Evolutionary conservation across 2,329 filamentous ascomycete species (phyloP).

Genomic region (Ceratocystis variospora): DNA sequence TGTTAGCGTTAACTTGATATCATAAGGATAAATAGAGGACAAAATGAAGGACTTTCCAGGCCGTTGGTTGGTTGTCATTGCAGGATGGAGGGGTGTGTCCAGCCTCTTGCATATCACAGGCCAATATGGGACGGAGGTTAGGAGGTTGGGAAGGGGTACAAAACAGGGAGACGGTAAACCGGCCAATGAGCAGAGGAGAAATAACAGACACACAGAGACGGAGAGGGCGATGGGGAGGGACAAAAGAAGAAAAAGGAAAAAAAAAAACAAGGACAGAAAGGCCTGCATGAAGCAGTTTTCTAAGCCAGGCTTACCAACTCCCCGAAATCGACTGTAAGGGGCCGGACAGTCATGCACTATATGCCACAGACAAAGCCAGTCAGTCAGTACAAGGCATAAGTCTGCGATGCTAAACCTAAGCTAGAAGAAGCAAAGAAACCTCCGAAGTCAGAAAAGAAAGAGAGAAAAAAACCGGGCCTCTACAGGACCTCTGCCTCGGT

Average conservation of each 20-base stretch:
- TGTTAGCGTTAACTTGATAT: background rate
- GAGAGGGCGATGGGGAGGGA: background rate
- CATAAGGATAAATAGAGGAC: background rate
- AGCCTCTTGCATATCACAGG: constrained; percentile 10
- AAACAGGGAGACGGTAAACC: background rate
- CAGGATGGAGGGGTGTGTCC: background rate
- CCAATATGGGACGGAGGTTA: constrained; percentile 8
- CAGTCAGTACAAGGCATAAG: background rate
- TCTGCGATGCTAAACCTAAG: background rate
- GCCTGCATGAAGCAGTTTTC: background rate
- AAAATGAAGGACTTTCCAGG: background rate
- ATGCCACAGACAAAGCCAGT: background rate
- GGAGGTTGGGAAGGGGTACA: constrained; percentile 3
- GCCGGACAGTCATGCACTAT: background rate
- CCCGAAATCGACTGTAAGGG: background rate
- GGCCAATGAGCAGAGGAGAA: background rate
- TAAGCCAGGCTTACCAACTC: background rate
- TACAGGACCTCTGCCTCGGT: background rate
- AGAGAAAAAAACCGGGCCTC: background rate
- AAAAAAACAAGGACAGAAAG: background rate
- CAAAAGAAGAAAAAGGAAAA: background rate
- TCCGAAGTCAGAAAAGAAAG: background rate
- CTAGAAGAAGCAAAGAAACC: background rate
- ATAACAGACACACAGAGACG: background rate
- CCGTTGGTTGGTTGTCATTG: background rate